These are phyloP conservation scores for Rhodotorula glutinis DNA, from an alignment of 1,284 basidiomycete species.

Conservation along the genomic window DNA sequence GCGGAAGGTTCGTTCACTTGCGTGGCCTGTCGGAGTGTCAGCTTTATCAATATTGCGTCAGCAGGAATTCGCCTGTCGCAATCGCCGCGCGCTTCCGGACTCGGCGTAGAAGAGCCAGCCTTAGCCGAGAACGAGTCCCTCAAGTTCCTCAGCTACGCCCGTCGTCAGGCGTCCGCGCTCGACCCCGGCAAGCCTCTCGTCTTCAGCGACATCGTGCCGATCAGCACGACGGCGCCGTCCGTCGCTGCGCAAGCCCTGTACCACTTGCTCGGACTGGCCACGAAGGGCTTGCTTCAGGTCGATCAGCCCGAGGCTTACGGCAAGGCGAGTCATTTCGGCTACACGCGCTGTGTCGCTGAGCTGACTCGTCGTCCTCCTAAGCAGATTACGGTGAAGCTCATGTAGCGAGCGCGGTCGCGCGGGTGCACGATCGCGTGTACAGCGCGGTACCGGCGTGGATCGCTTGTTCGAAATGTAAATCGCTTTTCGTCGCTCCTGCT, in stretches of 20 bases:
- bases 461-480: too few species aligned
- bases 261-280: slow-evolving; percentile 44
- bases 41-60: too few species aligned
- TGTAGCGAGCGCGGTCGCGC: neutral
- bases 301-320: slow-evolving; percentile 45
- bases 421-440: too few species aligned
- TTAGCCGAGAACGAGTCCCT: slow-evolving; percentile 28
- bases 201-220: slow-evolving; percentile 40
- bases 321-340: slow-evolving; percentile 33
- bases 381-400: slow-evolving; percentile 16
- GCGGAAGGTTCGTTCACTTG: neutral
- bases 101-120: slow-evolving; percentile 5
- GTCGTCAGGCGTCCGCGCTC: slow-evolving; percentile 9
- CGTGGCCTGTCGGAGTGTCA: neutral
- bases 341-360: neutral
- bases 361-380: too few species aligned
- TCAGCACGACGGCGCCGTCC: slow-evolving; percentile 33
- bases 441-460: too few species aligned
- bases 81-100: neutral
- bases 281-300: slow-evolving; percentile 38
- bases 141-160: slow-evolving; percentile 37
- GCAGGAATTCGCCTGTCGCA: neutral
- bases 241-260: slow-evolving; percentile 47
- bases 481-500: too few species aligned
- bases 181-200: slow-evolving; percentile 10